phyloP scores from a whole-genome alignment of 768 basidiomycete species.

The Lentinula sp. region DNA sequence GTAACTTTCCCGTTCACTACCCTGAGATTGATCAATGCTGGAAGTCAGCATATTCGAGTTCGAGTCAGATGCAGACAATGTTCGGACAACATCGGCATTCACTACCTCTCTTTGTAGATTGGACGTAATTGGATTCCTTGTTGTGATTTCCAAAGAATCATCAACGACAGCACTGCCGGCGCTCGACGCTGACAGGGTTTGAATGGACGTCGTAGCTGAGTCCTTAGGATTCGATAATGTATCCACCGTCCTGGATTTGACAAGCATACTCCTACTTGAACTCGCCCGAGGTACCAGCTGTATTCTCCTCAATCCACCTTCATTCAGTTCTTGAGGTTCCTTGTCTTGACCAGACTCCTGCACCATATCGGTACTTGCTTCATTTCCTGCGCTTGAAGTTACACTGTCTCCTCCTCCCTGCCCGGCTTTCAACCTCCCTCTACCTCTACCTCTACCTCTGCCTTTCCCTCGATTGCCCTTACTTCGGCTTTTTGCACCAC shows the following conservation, averaged over 20 bases:
- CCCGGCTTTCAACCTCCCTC: conserved; percentile 2
- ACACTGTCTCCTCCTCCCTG: neutral
- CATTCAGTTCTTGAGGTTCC: no score
- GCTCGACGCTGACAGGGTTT: no score
- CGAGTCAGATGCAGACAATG: neutral
- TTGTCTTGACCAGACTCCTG: no score
- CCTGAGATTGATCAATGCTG: neutral
- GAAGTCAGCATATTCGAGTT: neutral
- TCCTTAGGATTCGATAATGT: no score
- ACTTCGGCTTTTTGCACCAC: neutral
- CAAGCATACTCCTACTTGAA: neutral
- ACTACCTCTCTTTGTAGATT: neutral
- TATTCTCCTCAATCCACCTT: no score
- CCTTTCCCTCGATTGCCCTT: neutral
- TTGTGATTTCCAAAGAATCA: neutral
- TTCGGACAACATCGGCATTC: neutral
- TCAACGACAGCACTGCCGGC: no score
- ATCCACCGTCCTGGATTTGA: no score
- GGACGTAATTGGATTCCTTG: neutral
- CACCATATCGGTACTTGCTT: no score
- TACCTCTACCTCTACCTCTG: neutral
- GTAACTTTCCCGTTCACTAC: neutral
- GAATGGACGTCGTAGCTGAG: no score
- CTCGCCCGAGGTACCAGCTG: neutral
- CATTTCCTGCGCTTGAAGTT: neutral